These are phyloP conservation scores for Neopestalotiopsis sp. DNA, from an alignment of 2,329 filamentous ascomycete species.

Conservation along the genomic window DNA sequence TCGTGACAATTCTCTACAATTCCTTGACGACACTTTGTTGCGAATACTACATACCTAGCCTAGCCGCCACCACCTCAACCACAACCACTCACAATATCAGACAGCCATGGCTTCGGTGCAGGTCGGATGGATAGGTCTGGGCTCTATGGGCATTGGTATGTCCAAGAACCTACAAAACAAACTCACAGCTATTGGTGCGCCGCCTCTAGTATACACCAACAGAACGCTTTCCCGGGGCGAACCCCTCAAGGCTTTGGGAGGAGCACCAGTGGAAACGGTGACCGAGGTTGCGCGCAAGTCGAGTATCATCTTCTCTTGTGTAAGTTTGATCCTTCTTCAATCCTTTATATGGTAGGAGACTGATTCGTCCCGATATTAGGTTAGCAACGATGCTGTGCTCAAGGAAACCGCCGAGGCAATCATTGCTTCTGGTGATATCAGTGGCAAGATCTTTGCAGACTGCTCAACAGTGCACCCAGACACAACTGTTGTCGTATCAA, in stretches of 20 bases:
- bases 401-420: conserved; percentile 22
- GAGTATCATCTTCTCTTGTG: conserved; percentile 33
- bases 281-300: conserved; percentile 37
- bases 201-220: conserved; percentile 43
- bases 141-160: conserved; percentile 33
- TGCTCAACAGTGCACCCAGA: conserved; percentile 39
- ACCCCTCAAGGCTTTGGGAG: conserved; percentile 41
- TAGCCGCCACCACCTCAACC: not conserved
- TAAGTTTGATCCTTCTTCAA: conserved; percentile 23
- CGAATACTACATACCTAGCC: too few species aligned
- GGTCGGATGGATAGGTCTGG: conserved; percentile 29
- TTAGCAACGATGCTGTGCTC: conserved; percentile 45
- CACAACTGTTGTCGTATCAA: conserved; percentile 38
- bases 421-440: conserved; percentile 27
- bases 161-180: conserved; percentile 32
- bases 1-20: not conserved
- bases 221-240: conserved; percentile 45
- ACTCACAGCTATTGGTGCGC: conserved; percentile 23
- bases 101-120: conserved; percentile 22
- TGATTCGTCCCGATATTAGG: not conserved
- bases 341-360: not conserved
- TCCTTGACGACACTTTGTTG: not conserved
- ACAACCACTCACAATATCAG: not conserved
- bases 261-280: conserved; percentile 30
- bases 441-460: conserved; percentile 38